Percentiles rank a stretch among this genome's conserved stretches.
These are phyloP conservation scores for Neodidymelliopsis sp. DNA, from an alignment of 2,329 filamentous ascomycete species.

Conservation along the genomic window DNA sequence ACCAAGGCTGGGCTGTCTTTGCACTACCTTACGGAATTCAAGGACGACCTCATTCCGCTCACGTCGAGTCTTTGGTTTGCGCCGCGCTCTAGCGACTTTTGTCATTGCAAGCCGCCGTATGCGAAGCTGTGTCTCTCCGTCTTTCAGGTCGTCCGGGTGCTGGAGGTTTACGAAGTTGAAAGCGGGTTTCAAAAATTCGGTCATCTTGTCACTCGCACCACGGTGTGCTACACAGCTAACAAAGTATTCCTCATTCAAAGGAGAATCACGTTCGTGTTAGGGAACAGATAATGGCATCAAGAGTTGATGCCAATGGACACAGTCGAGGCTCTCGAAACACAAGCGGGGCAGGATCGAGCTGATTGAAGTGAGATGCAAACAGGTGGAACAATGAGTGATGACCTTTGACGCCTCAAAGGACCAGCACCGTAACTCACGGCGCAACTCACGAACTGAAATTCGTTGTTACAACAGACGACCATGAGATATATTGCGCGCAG, in stretches of 20 bases:
- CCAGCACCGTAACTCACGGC: not conserved
- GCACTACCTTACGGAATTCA: slow-evolving; percentile 27
- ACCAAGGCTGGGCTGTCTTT: slow-evolving; percentile 21
- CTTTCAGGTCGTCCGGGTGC: slow-evolving; percentile 43
- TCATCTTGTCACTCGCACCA: slow-evolving; percentile 24
- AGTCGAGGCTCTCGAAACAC: slow-evolving; percentile 8
- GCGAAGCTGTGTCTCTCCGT: slow-evolving; percentile 39
- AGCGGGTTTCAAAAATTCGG: slow-evolving; percentile 30
- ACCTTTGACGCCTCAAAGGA: not conserved
- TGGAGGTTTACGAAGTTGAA: slow-evolving; percentile 45
- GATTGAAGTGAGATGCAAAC: slow-evolving; percentile 13
- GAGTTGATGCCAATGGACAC: slow-evolving; percentile 1
- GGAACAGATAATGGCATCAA: slow-evolving; percentile 20
- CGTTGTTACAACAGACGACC: not conserved
- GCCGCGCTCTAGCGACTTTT: slow-evolving; percentile 38
- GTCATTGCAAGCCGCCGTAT: slow-evolving; percentile 46
- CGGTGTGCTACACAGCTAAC: not conserved
- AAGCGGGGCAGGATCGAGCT: slow-evolving; percentile 11
- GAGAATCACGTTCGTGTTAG: too few species aligned
- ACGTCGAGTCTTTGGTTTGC: slow-evolving; percentile 38
- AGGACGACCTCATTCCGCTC: slow-evolving; percentile 38
- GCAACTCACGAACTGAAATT: not conserved
- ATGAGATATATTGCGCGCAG: too few species aligned
- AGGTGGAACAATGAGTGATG: not conserved
- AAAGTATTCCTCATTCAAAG: not conserved